These are phyloP conservation scores for Cardamine resedifolia DNA, from an alignment of 345 rosid genomes.

Conservation along the genomic window DNA sequence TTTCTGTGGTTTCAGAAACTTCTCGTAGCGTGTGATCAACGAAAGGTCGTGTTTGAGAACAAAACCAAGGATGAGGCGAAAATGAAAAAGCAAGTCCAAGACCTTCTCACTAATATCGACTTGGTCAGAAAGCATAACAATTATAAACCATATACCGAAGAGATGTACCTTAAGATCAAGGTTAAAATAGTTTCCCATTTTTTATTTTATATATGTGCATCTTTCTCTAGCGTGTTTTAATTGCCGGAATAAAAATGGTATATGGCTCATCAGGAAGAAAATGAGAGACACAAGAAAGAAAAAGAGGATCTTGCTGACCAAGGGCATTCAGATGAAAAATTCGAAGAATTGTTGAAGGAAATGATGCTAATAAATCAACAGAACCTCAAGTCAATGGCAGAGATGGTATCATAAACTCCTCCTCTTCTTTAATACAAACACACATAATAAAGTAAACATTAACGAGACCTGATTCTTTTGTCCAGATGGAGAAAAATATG, in stretches of 20 bases:
- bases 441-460: background rate
- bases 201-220: background rate
- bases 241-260: background rate
- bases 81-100: background rate
- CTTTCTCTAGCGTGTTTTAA: background rate
- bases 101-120: background rate
- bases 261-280: constrained; percentile 3
- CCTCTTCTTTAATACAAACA: background rate
- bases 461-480: background rate
- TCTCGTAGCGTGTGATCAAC: background rate
- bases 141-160: background rate
- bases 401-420: background rate
- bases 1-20: background rate
- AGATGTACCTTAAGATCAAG: constrained; percentile 13
- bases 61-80: background rate
- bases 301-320: background rate
- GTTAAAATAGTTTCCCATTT: background rate
- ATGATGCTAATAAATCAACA: background rate
- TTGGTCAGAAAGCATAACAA: background rate
- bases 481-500: background rate
- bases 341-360: background rate
- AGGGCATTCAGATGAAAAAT: background rate
- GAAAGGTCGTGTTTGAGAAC: constrained; percentile 2
- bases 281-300: constrained; percentile 1
- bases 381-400: background rate